Percentiles rank a stretch among this genome's conserved stretches.
phyloP scores from a whole-genome alignment of 208 protist species.

The Trypanosoma congolense region DNA sequence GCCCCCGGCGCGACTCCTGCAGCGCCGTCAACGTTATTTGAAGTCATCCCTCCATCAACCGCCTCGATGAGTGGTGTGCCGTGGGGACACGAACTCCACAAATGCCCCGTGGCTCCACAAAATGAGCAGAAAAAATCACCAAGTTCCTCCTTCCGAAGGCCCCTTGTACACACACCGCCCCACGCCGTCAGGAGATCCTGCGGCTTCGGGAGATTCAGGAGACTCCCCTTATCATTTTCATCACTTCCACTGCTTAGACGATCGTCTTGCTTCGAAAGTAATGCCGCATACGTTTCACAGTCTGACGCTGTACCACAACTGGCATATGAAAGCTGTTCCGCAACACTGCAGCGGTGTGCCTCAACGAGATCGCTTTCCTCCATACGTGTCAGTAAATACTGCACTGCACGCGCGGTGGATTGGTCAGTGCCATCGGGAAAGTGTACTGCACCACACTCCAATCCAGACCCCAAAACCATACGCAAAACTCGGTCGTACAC shows the following conservation, averaged over 20 bases:
- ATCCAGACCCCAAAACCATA: constrained; percentile 42
- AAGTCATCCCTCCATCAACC: too few relatives aligned
- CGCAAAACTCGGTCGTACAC: constrained; percentile 18
- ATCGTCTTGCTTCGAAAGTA: constrained; percentile 1
- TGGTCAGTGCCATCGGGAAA: constrained; percentile 44
- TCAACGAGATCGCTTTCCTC: constrained; percentile 8
- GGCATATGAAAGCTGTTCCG: constrained; percentile 15
- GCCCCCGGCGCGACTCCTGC: too few relatives aligned
- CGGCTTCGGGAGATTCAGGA: constrained; percentile 2
- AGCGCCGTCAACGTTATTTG: too few relatives aligned
- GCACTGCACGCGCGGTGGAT: constrained; percentile 39
- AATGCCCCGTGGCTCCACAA: constrained; percentile 22
- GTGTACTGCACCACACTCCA: constrained; percentile 49
- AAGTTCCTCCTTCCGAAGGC: constrained; percentile 19
- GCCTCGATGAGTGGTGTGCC: constrained; percentile 10
- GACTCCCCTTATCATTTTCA: background rate
- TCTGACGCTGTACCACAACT: constrained; percentile 12
- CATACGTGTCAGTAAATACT: constrained; percentile 29
- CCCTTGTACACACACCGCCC: constrained; percentile 1
- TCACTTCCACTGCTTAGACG: background rate
- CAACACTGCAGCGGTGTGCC: constrained; percentile 9
- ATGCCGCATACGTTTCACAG: constrained; percentile 11
- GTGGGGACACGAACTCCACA: constrained; percentile 20
- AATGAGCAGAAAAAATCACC: constrained; percentile 23
- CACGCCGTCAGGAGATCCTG: constrained; percentile 4